These are phyloP conservation scores for Cephaloascus albidus DNA, from an alignment of 805 yeast species.

Conservation along the genomic window DNA sequence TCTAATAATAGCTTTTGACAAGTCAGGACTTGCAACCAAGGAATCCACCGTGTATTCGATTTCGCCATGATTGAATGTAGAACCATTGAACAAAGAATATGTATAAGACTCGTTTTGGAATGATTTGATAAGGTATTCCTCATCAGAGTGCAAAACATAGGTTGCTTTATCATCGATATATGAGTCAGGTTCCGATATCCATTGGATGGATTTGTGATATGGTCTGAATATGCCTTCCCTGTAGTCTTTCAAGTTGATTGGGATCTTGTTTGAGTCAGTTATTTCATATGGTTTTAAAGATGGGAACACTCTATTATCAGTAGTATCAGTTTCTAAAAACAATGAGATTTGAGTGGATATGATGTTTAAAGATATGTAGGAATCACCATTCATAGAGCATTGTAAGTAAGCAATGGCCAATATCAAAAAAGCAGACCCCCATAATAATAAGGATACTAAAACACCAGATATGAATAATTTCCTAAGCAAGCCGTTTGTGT, in stretches of 20 bases:
- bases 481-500: too few relatives aligned
- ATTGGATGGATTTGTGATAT: conserved; percentile 46
- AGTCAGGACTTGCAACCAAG: conserved; percentile 59
- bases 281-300: conserved; percentile 2
- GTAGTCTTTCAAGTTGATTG: conserved; percentile 18
- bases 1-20: conserved; percentile 46
- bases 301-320: conserved; percentile 3
- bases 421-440: conserved; percentile 27
- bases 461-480: too few relatives aligned
- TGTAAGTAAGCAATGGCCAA: conserved; percentile 11
- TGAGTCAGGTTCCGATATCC: conserved; percentile 53
- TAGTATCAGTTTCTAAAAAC: neutral
- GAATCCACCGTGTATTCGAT: conserved; percentile 36
- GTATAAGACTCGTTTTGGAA: conserved; percentile 34
- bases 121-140: conserved; percentile 47
- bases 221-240: conserved; percentile 54
- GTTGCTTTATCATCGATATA: conserved; percentile 53
- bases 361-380: too few relatives aligned
- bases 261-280: conserved; percentile 11
- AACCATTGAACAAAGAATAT: conserved; percentile 39
- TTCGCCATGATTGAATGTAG: conserved; percentile 29
- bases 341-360: neutral
- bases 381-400: neutral
- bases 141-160: conserved; percentile 40
- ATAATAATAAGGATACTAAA: conserved; percentile 18